Percentiles rank a stretch among this genome's conserved stretches.
Evolutionary conservation across 371 early-diverging fungal species (phyloP).

Genomic region (Mucor mucedo): DNA sequence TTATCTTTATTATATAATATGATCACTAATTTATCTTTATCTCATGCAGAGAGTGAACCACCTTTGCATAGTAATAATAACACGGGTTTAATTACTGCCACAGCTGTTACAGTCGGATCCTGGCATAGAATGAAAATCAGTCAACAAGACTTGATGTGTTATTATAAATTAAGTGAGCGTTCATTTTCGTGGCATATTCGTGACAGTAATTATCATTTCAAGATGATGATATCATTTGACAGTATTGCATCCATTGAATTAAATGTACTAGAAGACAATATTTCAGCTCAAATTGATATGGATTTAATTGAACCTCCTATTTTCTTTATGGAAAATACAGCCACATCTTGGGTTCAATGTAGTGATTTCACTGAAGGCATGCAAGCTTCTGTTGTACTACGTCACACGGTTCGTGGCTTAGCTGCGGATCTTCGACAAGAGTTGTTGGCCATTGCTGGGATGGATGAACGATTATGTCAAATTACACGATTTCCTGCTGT

Average conservation of each 20-base stretch:
- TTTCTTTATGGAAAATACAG: conserved; percentile 64
- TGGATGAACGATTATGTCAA: conserved; percentile 42
- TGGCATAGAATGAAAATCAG: conserved; percentile 80
- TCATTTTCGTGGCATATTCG: conserved; percentile 75
- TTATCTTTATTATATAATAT: neutral
- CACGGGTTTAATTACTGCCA: conserved; percentile 41
- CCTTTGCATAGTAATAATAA: conserved; percentile 3
- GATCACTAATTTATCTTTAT: neutral
- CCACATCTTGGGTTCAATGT: conserved; percentile 65
- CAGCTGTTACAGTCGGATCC: conserved; percentile 70
- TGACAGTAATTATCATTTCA: conserved; percentile 72
- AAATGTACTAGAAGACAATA: conserved; percentile 39
- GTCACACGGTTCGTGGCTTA: conserved; percentile 69
- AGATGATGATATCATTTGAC: conserved; percentile 65
- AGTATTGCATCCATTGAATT: conserved; percentile 36
- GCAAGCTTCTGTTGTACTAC: conserved; percentile 69
- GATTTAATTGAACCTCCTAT: conserved; percentile 64
- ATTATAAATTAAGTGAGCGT: conserved; percentile 57
- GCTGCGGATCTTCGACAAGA: conserved; percentile 60
- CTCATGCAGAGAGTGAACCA: conserved; percentile 31
- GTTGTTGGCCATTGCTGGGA: conserved; percentile 36
- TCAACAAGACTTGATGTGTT: conserved; percentile 62
- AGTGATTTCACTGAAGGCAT: conserved; percentile 80
- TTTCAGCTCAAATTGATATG: conserved; percentile 62
- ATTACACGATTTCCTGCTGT: conserved; percentile 38